Evolutionary conservation across 129 eudicot species (phyloP).

Genomic region (Ambrosia trifida): DNA sequence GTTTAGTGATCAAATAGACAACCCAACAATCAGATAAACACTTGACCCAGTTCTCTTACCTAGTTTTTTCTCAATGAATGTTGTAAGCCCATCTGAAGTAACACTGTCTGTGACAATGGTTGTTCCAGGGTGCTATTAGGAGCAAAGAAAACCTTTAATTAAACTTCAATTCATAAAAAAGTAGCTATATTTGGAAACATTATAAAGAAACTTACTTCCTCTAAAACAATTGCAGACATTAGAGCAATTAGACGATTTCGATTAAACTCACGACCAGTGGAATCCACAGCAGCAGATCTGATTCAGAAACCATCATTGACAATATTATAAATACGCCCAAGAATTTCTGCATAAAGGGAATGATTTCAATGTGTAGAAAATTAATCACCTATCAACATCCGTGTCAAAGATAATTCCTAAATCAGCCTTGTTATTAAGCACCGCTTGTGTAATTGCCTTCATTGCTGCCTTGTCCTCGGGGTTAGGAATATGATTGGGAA

Average conservation of each 20-base stretch:
- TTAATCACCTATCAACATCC: constrained; percentile 90
- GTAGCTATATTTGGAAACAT: background rate
- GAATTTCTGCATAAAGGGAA: constrained; percentile 5
- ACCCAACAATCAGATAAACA: background rate
- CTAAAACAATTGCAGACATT: constrained; percentile 91
- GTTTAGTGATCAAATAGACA: background rate
- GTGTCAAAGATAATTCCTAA: constrained; percentile 98
- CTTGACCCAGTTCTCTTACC: constrained; percentile 44
- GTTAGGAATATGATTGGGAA: constrained; percentile 98
- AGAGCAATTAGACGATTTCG: constrained; percentile 90
- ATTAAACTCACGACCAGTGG: constrained; percentile 85
- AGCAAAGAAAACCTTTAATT: constrained; percentile 21
- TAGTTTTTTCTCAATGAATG: constrained; percentile 83
- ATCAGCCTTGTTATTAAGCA: constrained; percentile 88
- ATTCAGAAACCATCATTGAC: constrained; percentile 25
- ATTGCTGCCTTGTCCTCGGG: constrained; percentile 98
- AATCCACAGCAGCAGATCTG: constrained; percentile 99
- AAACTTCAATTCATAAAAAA: constrained; percentile 20
- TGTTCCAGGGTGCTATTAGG: constrained; percentile 90
- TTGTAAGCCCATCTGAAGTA: constrained; percentile 91
- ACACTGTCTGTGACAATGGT: constrained; percentile 98
- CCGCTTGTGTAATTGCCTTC: constrained; percentile 91
- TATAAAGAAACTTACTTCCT: constrained; percentile 65
- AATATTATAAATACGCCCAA: constrained; percentile 18
- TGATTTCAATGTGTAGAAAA: constrained; percentile 10